Conservation (phyloP, 768 basidiomycete species). For the Tylopilus rubrobrunneus region DNA sequence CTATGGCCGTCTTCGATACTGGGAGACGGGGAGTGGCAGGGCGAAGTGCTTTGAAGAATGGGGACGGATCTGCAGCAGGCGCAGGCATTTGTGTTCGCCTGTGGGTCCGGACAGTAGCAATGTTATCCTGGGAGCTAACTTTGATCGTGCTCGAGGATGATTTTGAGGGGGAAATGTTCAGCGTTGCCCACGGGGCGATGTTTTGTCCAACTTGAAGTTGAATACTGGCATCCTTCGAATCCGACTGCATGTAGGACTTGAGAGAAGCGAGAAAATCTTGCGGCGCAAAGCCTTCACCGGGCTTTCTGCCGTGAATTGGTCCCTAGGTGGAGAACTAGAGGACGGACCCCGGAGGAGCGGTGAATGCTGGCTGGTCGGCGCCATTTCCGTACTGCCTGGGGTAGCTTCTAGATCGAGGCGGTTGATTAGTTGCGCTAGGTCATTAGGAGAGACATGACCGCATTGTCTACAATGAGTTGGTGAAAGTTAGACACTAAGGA, state of each 20-base stretch:
- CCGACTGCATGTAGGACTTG: constrained; percentile 44
- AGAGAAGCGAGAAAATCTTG: constrained; percentile 45
- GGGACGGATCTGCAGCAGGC: constrained; percentile 54
- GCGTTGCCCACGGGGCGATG: constrained; percentile 59
- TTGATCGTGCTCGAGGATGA: constrained; percentile 19
- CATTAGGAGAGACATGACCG: constrained; percentile 62
- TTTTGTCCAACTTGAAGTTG: constrained; percentile 43
- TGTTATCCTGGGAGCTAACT: constrained; percentile 25
- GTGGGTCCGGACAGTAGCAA: constrained; percentile 33
- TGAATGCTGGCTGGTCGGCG: constrained; percentile 42
- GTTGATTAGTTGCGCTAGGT: constrained; percentile 73
- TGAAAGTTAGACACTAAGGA: background rate
- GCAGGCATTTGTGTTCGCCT: constrained; percentile 55
- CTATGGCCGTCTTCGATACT: constrained; percentile 15
- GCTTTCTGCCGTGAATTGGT: constrained; percentile 28
- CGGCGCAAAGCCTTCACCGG: constrained; percentile 35
- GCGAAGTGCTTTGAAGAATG: constrained; percentile 55
- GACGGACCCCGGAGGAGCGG: constrained; percentile 7
- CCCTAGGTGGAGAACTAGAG: too few relatives aligned
- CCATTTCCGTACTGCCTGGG: constrained; percentile 51
- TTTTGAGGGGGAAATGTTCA: constrained; percentile 42
- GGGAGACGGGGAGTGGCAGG: constrained; percentile 39
- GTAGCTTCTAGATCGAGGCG: constrained; percentile 73
- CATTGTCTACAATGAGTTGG: constrained; percentile 31
- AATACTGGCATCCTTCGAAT: too few relatives aligned